Evolutionary conservation across 495 filamentous ascomycete genomes (phyloP), one percentile per base, ranked within the genome.

Genomic region (Daldinia bambusicola): DNA sequence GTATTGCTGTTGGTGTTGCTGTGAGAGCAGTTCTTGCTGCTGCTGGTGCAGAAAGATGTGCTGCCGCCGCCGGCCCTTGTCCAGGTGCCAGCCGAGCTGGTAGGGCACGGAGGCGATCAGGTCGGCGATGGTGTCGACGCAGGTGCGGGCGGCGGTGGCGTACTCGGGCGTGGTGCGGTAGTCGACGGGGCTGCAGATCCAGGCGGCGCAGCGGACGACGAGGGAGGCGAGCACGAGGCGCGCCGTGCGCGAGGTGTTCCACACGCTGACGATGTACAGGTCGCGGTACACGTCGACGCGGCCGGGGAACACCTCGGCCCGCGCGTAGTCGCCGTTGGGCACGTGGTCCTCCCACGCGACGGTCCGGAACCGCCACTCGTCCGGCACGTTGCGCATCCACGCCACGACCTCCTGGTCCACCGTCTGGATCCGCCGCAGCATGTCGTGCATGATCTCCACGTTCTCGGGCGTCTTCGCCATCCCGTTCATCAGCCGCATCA

Each of bases 151-250:
- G 4, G 81, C 80, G 0, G 77, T 74, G 22, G 83, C 83, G 55
- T 87, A 87, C 78, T 86, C 83, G 26, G 82, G 80, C 22, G 85
- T 87, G 0, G 83, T 85, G 31, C 84, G 74, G 57, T 86, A 86
- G 68, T 88, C 85, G 7, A 81, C 78, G 0, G 86, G 86, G 20
- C 78, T 71, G 61, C 80, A 83, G 16, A 82, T 71, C 84, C 84
- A 87, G 4, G 85, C 85, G 6, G 83, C 81, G 71, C 85, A 86
- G 8, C 85, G 79, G 1, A 87, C 79, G 20, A 79, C 78, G 14
- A 83, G 69, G 6, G 79, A 79, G 16, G 77, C 76, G 10, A 86
- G 72, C n/a, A 82, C 76, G n/a, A 88, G 63, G 4, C 85, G 70
- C 6, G 80, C 75, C 1, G 80, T 76, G 6, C 85, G 74, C n/a